Conservation (phyloP, 108 stramenopile genomes). For the Cyclotella kingstonii region DNA sequence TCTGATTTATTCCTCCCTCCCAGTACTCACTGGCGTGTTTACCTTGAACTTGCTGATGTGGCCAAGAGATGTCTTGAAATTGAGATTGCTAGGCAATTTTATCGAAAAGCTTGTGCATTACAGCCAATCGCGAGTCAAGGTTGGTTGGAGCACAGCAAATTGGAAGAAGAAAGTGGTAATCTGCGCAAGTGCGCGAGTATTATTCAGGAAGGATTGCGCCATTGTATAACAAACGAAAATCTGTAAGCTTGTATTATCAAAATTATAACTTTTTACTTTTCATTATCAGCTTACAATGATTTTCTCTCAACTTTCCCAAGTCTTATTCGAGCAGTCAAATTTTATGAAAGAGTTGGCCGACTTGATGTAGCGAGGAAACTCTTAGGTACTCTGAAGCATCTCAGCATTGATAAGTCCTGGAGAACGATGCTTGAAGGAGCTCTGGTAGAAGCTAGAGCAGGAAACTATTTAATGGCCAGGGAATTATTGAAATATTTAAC, state of each 20-base stretch:
- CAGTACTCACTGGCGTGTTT: slow-evolving; percentile 73
- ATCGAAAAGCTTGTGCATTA: slow-evolving; percentile 75
- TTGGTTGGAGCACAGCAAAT: slow-evolving; percentile 96
- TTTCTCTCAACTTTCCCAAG: not conserved
- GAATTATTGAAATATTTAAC: slow-evolving; percentile 47
- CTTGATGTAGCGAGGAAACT: slow-evolving; percentile 75
- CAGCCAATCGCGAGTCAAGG: slow-evolving; percentile 89
- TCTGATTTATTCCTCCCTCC: slow-evolving; percentile 48
- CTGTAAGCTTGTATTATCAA: slow-evolving; percentile 12
- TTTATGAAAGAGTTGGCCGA: slow-evolving; percentile 83
- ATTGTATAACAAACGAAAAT: slow-evolving; percentile 82
- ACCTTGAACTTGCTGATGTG: slow-evolving; percentile 80
- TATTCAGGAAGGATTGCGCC: slow-evolving; percentile 70
- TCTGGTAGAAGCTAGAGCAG: slow-evolving; percentile 91
- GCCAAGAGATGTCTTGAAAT: slow-evolving; percentile 74
- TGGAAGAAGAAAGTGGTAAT: slow-evolving; percentile 95
- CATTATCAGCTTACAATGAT: not conserved
- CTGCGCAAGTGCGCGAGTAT: slow-evolving; percentile 63
- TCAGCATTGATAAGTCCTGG: slow-evolving; percentile 92
- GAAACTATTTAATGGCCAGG: slow-evolving; percentile 83
- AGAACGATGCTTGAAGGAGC: slow-evolving; percentile 95
- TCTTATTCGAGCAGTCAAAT: slow-evolving; percentile 88
- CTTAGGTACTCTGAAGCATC: slow-evolving; percentile 84
- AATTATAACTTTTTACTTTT: not conserved
- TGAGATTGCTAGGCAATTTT: slow-evolving; percentile 75